Evolutionary conservation across 2,329 filamentous ascomycete species (phyloP), one percentile per base, ranked within the genome.

Genomic region (Fusarium austroafricanum): DNA sequence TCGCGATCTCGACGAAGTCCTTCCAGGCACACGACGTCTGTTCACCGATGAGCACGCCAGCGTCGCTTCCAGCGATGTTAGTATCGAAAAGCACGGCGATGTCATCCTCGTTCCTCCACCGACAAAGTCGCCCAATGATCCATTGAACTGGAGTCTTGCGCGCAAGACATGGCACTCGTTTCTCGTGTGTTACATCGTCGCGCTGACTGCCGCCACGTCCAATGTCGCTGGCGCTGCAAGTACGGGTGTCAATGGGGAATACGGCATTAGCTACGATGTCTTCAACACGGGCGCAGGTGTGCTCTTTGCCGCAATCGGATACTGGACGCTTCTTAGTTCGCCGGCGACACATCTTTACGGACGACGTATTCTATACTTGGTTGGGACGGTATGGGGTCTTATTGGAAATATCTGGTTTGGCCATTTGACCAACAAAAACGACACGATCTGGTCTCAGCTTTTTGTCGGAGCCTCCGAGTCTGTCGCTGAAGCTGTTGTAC

Each of bases 271-370:
- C 26, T 87, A 85, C 68, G 77, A 78, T 33, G 79, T 82, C 8
- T 85, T 86, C 75, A 87, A 88, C 53, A 86, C 83, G 6, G 85
- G 83, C n/a, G 85, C 85, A 1, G 86, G 85, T 23, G 83, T 88
- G 3, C 73, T 87, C 46, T 87, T 87, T 68, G 71, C 85, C 33
- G 83, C 81, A 4, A 87, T 88, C 53, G 86, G 86, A 7, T 86
- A 86, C 69, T 86, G 83, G 77, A 84, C 83, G 2, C 73, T 87
- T 46, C 77, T 87, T 15, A 81, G 84, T 33, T 84, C 83, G 18
- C 84, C 86, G 0, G 80, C 82, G 20, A 83, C 85, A 3, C 84
- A 83, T 71, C 75, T 87, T 1, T 87, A 87, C 69, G 86, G 86
- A 42, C 81, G 85, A 10, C 81, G 84, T 10, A 79, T 86, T 45